Evolutionary conservation across 257 asterid genomes (phyloP), one percentile per base, ranked within the genome.

Genomic region (Eucommia ulmoides): DNA sequence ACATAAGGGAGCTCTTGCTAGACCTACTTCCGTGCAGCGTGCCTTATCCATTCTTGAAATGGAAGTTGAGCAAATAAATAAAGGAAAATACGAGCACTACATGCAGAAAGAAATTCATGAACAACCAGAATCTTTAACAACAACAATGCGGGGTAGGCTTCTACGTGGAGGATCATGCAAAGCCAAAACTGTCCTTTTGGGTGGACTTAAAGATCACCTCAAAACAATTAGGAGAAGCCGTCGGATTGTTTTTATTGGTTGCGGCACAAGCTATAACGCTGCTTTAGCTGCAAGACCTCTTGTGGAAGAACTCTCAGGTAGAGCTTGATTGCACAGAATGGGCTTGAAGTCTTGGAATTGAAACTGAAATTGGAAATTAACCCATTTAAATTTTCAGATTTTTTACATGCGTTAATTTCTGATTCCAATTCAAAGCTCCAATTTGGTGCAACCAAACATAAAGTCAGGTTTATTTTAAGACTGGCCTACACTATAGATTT

Each of bases 41-140:
- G 98, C 98, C 33, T 69, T 89, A 24, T 89, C 98, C 53, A 73
- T 82, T 62, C 88, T 89, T 33, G 92, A 85, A 67, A 80, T 89
- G 96, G 98, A 89, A 71, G 98, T 85, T 52, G 94, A 89, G 71
- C 98, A 85, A 76, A 82, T 89, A 65, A 85, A 89, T 47, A 89
- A 85, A 77, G 98, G 98, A 41, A 85, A 78, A 35, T 89, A 85
- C 46, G 91, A 89, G 65, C 94, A 89, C 61, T 89, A 89, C 68
- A 89, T 89, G 98, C 94, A 89, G 75, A 89, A 89, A 72, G 98
- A 89, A 69, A 89, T 89, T 67, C 98, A 89, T 7, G 98, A 89
- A 72, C 98, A 89, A 58, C 84, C 98, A 20, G 94, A 85, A 67
- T 89, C 98, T 52, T 75, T 89, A 45, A 89, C 71, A 22, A 89